phyloP scores from a whole-genome alignment of 768 basidiomycete genomes.

The Leccinum imitatum region DNA sequence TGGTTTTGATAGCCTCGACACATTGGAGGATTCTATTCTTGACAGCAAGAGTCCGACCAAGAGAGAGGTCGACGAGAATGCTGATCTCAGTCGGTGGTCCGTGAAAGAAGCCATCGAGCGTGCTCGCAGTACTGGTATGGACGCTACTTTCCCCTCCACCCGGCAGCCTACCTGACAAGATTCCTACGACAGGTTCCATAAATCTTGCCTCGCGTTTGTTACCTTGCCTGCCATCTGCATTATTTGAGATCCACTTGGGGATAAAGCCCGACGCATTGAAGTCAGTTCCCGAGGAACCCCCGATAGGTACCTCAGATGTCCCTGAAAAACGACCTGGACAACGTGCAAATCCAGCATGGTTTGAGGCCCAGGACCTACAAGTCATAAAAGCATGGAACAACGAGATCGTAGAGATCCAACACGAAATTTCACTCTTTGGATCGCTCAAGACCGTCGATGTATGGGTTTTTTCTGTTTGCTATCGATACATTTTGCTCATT shows the following conservation, averaged over 20 bases:
- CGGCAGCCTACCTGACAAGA: conserved; percentile 47
- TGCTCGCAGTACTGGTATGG: conserved; percentile 72
- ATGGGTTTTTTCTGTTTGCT: conserved; percentile 30
- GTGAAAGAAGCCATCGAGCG: conserved; percentile 76
- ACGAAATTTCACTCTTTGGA: conserved; percentile 82
- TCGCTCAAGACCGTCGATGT: conserved; percentile 80
- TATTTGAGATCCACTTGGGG: conserved; percentile 80
- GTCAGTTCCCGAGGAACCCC: conserved; percentile 62
- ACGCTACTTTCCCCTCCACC: conserved; percentile 31
- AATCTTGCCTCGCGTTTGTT: conserved; percentile 75
- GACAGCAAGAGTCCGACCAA: conserved; percentile 15
- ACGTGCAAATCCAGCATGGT: conserved; percentile 62
- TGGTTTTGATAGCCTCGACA: conserved; percentile 38
- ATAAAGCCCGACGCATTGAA: conserved; percentile 69
- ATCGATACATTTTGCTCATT: neutral
- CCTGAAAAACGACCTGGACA: conserved; percentile 41
- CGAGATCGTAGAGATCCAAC: conserved; percentile 74
- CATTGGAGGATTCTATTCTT: conserved; percentile 51
- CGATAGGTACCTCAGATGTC: conserved; percentile 38
- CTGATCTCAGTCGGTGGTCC: conserved; percentile 58
- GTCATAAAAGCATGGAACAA: conserved; percentile 80
- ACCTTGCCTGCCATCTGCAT: conserved; percentile 68
- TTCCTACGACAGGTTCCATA: conserved; percentile 55
- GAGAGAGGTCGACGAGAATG: conserved; percentile 46
- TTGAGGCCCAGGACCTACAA: conserved; percentile 76